A percentile compares a stretch with the other conserved stretches of the same genome.
These are phyloP conservation scores for Cutaneotrichosporon sp. DNA, from an alignment of 1,284 basidiomycete genomes.

Conservation along the genomic window DNA sequence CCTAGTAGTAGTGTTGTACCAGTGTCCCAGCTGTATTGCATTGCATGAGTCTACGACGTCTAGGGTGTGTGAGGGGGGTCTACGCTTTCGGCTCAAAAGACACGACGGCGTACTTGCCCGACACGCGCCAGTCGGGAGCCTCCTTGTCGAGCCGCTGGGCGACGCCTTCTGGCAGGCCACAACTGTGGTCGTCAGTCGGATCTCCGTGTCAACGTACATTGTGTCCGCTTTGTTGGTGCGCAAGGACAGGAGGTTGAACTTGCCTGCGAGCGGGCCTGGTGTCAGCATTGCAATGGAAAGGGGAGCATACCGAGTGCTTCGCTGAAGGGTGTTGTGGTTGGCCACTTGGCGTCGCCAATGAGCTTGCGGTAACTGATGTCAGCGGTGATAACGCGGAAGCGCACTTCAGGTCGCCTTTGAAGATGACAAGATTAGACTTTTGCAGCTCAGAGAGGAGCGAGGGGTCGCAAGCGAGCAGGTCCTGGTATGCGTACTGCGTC, in stretches of 20 bases:
- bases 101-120: constrained; percentile 46
- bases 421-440: constrained; percentile 73
- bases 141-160: constrained; percentile 35
- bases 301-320: constrained; percentile 62
- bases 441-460: constrained; percentile 59
- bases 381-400: not conserved
- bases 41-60: no score
- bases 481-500: constrained; percentile 72
- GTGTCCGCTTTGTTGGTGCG: constrained; percentile 97
- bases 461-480: constrained; percentile 61
- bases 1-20: no score
- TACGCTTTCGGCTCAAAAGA: constrained; percentile 23
- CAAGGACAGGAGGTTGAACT: constrained; percentile 74
- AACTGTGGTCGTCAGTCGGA: constrained; percentile 21
- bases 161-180: constrained; percentile 38
- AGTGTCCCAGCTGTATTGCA: no score
- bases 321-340: constrained; percentile 70
- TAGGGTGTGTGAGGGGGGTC: no score
- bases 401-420: constrained; percentile 92
- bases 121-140: constrained; percentile 39
- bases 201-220: constrained; percentile 48
- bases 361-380: constrained; percentile 64
- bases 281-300: constrained; percentile 4
- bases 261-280: constrained; percentile 68
- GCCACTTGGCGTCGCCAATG: constrained; percentile 85